Conservation (phyloP, 148 eudicot genomes). For the Pouteria glomerata region DNA sequence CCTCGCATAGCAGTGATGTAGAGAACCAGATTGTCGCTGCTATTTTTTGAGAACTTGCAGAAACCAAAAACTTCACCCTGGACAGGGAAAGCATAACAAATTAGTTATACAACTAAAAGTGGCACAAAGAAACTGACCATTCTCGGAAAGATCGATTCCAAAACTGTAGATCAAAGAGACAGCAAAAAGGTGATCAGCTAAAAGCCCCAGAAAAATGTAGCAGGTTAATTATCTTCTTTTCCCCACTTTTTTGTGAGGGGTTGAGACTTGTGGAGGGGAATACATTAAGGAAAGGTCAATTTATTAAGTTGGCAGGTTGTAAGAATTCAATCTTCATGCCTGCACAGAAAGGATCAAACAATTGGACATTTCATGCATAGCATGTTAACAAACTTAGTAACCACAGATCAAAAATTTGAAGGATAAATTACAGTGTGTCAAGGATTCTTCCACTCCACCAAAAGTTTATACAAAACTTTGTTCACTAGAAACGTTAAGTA, state of each 20-base stretch:
- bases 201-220: background rate
- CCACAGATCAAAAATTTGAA: background rate
- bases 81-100: conserved; percentile 11
- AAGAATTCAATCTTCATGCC: background rate
- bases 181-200: background rate
- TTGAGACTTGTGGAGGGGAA: background rate
- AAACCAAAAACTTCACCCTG: conserved; percentile 72
- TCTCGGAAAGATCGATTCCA: background rate
- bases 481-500: background rate
- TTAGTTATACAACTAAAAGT: background rate
- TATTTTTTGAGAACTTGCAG: conserved; percentile 61
- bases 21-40: conserved; percentile 44
- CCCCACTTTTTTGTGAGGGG: too few species aligned
- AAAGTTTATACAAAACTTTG: background rate
- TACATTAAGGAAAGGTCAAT: background rate
- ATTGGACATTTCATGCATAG: background rate
- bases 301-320: background rate
- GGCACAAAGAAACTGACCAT: background rate
- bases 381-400: background rate
- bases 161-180: background rate
- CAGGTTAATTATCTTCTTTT: background rate
- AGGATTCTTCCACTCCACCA: background rate
- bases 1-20: conserved; percentile 56
- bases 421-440: background rate
- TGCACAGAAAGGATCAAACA: background rate